These are phyloP conservation scores for Candida albicans DNA, from an alignment of 1,139 yeast species.

Conservation along the genomic window DNA sequence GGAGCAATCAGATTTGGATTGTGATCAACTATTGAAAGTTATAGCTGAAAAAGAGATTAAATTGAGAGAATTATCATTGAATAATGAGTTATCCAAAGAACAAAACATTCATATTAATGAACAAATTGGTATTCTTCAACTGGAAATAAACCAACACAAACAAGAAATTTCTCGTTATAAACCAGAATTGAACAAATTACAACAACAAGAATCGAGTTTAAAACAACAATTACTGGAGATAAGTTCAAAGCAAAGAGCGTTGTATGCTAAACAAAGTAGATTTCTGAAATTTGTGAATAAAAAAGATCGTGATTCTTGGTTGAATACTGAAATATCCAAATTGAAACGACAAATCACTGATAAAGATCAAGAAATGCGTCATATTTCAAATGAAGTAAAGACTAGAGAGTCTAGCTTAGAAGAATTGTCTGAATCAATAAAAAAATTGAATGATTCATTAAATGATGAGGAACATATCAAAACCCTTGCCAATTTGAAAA, in stretches of 20 bases:
- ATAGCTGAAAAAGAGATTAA: conserved; percentile 44
- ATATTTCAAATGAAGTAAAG: conserved; percentile 21
- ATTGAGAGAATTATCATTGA: conserved; percentile 29
- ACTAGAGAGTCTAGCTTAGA: conserved; percentile 19
- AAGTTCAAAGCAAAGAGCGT: conserved; percentile 56
- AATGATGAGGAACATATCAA: conserved; percentile 19
- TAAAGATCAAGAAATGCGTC: conserved; percentile 26
- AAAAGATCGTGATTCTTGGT: conserved; percentile 68
- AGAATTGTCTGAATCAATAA: conserved; percentile 40
- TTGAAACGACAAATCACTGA: conserved; percentile 20
- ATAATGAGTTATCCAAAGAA: conserved; percentile 17
- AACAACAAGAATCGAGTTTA: conserved; percentile 38
- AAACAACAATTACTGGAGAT: conserved; percentile 44
- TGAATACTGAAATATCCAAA: conserved; percentile 35
- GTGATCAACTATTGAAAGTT: conserved; percentile 43
- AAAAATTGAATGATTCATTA: conserved; percentile 33
- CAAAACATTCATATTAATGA: conserved; percentile 17
- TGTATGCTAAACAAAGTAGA: conserved; percentile 75
- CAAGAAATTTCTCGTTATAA: conserved; percentile 22
- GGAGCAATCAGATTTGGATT: conserved; percentile 50
- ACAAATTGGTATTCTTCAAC: conserved; percentile 22
- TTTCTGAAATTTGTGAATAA: conserved; percentile 57
- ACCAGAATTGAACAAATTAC: conserved; percentile 47
- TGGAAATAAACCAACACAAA: conserved; percentile 24
- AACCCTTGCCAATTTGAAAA: conserved; percentile 29